Base-by-base conservation (phyloP, 1,139 yeast species). In the Candida sp. region DNA sequence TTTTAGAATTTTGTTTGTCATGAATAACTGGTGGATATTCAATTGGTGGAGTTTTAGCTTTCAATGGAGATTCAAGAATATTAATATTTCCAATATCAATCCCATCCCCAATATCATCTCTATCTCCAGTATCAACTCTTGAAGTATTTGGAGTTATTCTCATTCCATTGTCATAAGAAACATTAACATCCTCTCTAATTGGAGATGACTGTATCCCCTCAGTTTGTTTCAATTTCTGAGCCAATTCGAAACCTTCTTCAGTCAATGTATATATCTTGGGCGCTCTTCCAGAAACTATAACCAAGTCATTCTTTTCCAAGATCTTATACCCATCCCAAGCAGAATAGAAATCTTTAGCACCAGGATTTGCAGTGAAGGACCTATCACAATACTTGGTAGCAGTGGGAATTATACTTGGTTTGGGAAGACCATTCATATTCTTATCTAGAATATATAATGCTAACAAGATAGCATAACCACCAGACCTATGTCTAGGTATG, bases 401-500 rank as follows among this genome's bases (percentile, higher is more conserved):
- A 23, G 62, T 58, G 21, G 74, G 59, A 5, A 77, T 66, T 7
- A 90, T 75, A 41, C 81, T 85, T 8, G 79, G 79, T 55, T 81
- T 85, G 4, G 82, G 73, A 57, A 87, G 59, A 0, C 90, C 90
- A 22, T 58, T 56, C 22, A 73, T 53, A 1, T 63, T 54, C 7
- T 66, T 63, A 54, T 85, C 93, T 27, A 75, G 61, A 36, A 79
- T 69, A 42, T 77, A 70, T 11, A 93, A 63, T 0, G 86, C 85
- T 21, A 90, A 52, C 33, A 93, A 56, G 5, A 93, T 86, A 0
- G 95, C 97, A 64, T 87, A 93, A 0, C 90, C 95, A 0, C 98
- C 97, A 0, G 96, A 81, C 35, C 95, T 68, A 49, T 81, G 81
- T 38, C 75, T 73, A 1, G 99, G 99, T 0, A 91, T 75, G 58